Base-by-base conservation (phyloP, 2,329 filamentous ascomycete genomes). In the Neurospora sp. region DNA sequence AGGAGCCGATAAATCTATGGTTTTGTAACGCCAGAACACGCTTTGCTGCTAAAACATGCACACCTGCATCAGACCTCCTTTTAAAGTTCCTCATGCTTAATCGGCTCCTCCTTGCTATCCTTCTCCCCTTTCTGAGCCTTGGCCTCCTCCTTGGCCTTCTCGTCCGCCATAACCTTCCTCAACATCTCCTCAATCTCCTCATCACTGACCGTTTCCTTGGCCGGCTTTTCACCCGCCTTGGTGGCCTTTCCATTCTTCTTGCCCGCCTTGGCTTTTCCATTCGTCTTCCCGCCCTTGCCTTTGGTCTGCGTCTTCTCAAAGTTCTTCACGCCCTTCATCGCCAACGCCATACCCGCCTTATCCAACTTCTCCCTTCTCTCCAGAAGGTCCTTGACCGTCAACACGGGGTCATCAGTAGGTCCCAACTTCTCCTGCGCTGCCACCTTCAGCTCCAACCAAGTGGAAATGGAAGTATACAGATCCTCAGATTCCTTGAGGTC, bases 361-460 rank as follows among this genome's bases (percentile, higher is more conserved):
- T 91, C 88, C 6, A 98, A 85, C 78, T 91, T 87, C 75, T 89
- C 87, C 17, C 89, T 85, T 79, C 90, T 91, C 33, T 83, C 84
- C 70, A 88, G 82, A 38, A 97, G 80, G 37, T 97, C 94, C 76
- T 90, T 89, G 73, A 89, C 82, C 0, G 90, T 85, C 8, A 97
- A 83, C 6, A 89, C 89, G 0, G 93, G 92, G 74, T 98, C 89
- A 10, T 92, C 92, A 2, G 89, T 88, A 1, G 84, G 81, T 17
- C 85, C 82, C 3, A 97, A 87, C 74, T 88, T 89, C 38, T 89
- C 87, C 80, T 98, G 95, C 74, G 86, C 85, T 2, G 85, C 82
- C 66, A 92, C 81, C 77, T 91, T 90, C 73, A 91, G 86, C 39
- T 89, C 86, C 23, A 99, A 84, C 95, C 95, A 99, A 23, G 85